Evolutionary conservation across 768 basidiomycete genomes (phyloP), one percentile per base, ranked within the genome.

Genomic region (Russula brevipes): DNA sequence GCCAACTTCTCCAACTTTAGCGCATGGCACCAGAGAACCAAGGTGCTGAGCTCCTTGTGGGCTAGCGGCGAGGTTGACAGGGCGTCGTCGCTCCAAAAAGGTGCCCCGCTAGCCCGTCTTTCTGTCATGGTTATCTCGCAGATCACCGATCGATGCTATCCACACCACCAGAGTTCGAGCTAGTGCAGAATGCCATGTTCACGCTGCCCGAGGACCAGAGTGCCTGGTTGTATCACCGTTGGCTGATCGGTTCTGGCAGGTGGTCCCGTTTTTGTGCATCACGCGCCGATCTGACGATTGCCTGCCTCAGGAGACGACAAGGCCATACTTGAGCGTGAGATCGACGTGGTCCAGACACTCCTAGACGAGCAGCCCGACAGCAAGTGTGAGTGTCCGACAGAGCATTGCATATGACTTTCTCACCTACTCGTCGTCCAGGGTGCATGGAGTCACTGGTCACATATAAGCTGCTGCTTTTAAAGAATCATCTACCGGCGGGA

Each of bases 171-270:
- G 97, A 99, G 72, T 94, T 96, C 71, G 92, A 94, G 45, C 80
- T 98, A 8, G 87, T 98, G 14, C 82, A 86, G 69, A 94, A 96
- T 70, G 97, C 96, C 1, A 84, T 98, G 77, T 99, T 94, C 75
- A 97, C 95, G 0, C 95, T 98, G 70, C 97, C 97, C 4, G 85
- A 86, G 50, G 96, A 98, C 73, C 96, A 98, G 73, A 94, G 92
- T 64, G 93, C 91, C 0, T 99, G 97, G 97, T 85, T 99, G 61
- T 99, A 98, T 73, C 97, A 98, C 70, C 85, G 94, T n/a, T 98
- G 96, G 94, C 80, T 99, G 2, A 82, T 98, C 57, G 93, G 92
- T 8, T 74, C 82, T 65, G 88, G 94, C 88, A 70, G 63, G 80
- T 14, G 44, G 19, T 41, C 12, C 19, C 14, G 46, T n/a, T n/a